Base-by-base conservation (phyloP, 306 rosid species). In the Vicia sativa region DNA sequence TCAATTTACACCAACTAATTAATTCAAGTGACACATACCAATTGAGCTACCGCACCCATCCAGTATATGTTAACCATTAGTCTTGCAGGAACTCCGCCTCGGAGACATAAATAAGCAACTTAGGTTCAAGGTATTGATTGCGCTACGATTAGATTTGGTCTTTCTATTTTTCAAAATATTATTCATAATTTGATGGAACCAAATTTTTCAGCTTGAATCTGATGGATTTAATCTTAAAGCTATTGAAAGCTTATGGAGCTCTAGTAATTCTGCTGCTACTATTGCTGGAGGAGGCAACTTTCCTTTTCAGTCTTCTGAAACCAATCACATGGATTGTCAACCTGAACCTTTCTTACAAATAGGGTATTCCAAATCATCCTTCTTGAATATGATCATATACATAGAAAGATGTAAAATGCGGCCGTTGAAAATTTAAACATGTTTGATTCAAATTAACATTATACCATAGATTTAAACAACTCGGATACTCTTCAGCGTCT, bases 91-190 rank as follows among this genome's bases (percentile, higher is more conserved):
- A 72, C 87, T 86, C 31, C 83, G 81, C 12, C 96, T 92, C 63
- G 92, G 85, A 43, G 92, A 87, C 26, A 81, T 92, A 19, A 92
- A 92, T 79, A 70, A 75, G 72, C 87, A 92, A 67, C 95, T 92
- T n/a, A 87, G 55, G 78, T 69, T 79, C 69, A 87, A 89, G 96
- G 96, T 91, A 73, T 38, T 9, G 23, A 9, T 48, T 48, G 25
- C 19, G 16, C 11, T 48, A 16, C 1, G 29, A 10, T 10, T 21
- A 50, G 3, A 9, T 62, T 15, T 62, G 18, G 38, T 34, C 37
- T 34, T 34, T 34, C 7, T 7, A 34, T 9, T 39, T 11, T 61
- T 38, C 7, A 14, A n/a, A 37, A 42, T 11, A 1, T 31, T 3
- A 28, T 57, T 34, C 11, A 45, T 53, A 43, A 55, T 25, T 14